phyloP scores from a whole-genome alignment of 176 grass and related monocot species.

The Saccharum spontaneum region DNA sequence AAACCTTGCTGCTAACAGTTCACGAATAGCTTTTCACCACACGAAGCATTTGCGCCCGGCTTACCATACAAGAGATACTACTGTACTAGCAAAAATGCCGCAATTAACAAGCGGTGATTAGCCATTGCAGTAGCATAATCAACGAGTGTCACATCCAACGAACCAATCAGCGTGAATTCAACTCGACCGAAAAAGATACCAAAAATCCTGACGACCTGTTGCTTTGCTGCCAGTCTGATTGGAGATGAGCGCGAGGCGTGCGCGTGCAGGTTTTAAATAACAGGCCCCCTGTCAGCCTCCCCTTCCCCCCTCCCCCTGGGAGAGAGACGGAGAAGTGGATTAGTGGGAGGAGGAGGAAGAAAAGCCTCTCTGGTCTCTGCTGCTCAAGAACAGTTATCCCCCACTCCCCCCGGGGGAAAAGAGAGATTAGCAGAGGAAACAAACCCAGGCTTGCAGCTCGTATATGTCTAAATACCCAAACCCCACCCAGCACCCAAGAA shows the following conservation, averaged over 20 bases:
- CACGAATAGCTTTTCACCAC: not conserved
- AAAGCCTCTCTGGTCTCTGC: not conserved
- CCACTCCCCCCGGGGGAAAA: not conserved
- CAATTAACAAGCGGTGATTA: conserved; percentile 20
- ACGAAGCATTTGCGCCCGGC: not conserved
- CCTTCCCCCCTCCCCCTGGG: not conserved
- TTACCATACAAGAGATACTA: not conserved
- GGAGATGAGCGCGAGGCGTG: not conserved
- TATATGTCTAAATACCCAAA: conserved; percentile 44
- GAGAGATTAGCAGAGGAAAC: not conserved
- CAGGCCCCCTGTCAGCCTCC: not conserved
- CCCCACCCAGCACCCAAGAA: conserved; percentile 23
- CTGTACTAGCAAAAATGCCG: not conserved
- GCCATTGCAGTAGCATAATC: conserved; percentile 15
- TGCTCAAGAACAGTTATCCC: conserved; percentile 19
- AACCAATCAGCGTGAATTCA: not conserved
- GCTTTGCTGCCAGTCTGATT: not conserved
- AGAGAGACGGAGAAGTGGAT: not conserved
- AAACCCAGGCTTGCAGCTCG: not conserved
- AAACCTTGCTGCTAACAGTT: not conserved
- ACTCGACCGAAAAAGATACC: not conserved
- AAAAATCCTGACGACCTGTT: conserved; percentile 9
- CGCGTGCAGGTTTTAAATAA: conserved; percentile 35
- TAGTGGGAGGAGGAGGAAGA: not conserved
- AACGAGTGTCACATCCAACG: conserved; percentile 17